Evolutionary conservation across 208 protist species (phyloP).

Genomic region (Acanthamoeba divionensis): DNA sequence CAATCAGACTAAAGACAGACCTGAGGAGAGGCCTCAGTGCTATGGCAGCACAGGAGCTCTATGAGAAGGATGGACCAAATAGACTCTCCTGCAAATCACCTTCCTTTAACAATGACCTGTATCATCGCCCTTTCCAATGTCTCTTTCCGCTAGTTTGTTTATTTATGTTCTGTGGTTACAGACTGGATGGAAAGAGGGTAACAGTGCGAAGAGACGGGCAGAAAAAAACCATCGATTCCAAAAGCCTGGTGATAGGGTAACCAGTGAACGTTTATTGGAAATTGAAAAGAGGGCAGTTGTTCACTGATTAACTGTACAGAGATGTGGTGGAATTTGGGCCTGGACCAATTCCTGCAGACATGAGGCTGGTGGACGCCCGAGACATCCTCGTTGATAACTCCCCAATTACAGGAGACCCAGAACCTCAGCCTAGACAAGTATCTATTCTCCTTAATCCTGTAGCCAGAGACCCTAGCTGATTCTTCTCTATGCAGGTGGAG

Average conservation of each 20-base stretch:
- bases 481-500: not conserved
- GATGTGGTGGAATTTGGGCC: not conserved
- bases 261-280: not conserved
- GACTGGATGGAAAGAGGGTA: not conserved
- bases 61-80: not conserved
- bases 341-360: not conserved
- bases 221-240: not conserved
- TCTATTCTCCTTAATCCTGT: not conserved
- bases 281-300: not conserved
- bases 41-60: not conserved
- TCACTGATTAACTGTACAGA: not conserved
- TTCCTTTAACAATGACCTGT: not conserved
- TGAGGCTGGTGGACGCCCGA: not conserved
- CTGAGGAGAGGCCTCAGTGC: not conserved
- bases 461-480: not conserved
- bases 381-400: not conserved
- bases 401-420: constrained; percentile 5
- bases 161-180: not conserved
- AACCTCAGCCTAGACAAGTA: not conserved
- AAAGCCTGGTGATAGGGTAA: constrained; percentile 21
- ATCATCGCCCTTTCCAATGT: not conserved
- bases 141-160: not conserved
- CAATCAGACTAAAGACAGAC: not conserved
- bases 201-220: not conserved
- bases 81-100: not conserved